phyloP scores from a whole-genome alignment of 257 asterid species.

The Striga asiatica region DNA sequence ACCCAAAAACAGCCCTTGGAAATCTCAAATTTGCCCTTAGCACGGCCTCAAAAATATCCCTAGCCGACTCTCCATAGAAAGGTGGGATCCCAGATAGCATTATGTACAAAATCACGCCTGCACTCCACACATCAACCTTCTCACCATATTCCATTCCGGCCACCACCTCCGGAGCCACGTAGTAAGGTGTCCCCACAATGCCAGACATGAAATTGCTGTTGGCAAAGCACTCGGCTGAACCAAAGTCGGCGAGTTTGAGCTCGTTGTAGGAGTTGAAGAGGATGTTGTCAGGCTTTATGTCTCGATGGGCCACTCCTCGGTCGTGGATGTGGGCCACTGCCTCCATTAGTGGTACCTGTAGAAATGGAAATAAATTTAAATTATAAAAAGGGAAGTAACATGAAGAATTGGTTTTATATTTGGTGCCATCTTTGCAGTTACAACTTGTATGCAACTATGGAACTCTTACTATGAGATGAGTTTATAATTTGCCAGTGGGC shows the following conservation, averaged over 20 bases:
- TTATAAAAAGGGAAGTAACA: no score
- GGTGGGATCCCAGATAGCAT: conserved; percentile 48
- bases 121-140: conserved; percentile 56
- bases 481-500: not conserved
- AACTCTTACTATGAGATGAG: not conserved
- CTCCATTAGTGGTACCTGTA: conserved; percentile 66
- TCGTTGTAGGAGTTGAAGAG: conserved; percentile 39
- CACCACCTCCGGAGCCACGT: conserved; percentile 50
- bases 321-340: conserved; percentile 69
- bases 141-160: conserved; percentile 36
- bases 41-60: conserved; percentile 37
- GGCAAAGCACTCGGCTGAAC: conserved; percentile 51
- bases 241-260: conserved; percentile 71
- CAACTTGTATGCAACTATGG: not conserved
- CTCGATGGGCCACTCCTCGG: conserved; percentile 61
- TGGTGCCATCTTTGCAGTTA: not conserved
- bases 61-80: conserved; percentile 40
- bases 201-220: conserved; percentile 38
- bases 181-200: conserved; percentile 47
- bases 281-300: conserved; percentile 70
- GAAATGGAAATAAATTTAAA: not conserved
- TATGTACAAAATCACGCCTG: conserved; percentile 46
- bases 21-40: conserved; percentile 44
- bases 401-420: not conserved
- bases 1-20: conserved; percentile 31